Evolutionary conservation across 495 filamentous ascomycete genomes (phyloP).

Genomic region (Aspergillus kassunensis): DNA sequence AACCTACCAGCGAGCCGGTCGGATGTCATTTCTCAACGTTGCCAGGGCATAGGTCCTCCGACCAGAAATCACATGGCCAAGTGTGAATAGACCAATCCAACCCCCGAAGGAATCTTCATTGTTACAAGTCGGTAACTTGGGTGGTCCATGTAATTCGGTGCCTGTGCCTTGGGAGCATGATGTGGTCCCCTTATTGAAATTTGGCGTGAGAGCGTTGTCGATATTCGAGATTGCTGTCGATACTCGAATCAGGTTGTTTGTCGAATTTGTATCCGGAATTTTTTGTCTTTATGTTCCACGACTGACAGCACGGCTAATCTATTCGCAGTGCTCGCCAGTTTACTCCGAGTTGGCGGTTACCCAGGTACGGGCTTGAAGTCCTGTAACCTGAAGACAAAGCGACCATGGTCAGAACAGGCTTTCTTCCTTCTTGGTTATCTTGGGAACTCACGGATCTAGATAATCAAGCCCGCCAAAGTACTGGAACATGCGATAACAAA

Average conservation of each 20-base stretch:
- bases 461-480: slow-evolving; percentile 48
- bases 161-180: slow-evolving; percentile 18
- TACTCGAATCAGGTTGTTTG: neutral
- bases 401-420: neutral
- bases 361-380: slow-evolving; percentile 16
- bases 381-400: slow-evolving; percentile 12
- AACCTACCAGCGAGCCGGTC: slow-evolving; percentile 22
- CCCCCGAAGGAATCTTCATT: slow-evolving; percentile 40
- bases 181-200: neutral
- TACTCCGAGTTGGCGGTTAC: slow-evolving; percentile 4
- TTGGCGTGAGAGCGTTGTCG: neutral
- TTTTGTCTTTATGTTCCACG: neutral
- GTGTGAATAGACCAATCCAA: slow-evolving; percentile 44
- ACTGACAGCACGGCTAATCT: neutral
- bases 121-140: slow-evolving; percentile 44
- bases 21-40: slow-evolving; percentile 14
- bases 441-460: slow-evolving; percentile 39
- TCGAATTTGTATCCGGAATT: neutral
- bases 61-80: slow-evolving; percentile 37
- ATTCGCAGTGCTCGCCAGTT: neutral
- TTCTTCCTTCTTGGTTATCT: neutral
- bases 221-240: no score
- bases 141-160: slow-evolving; percentile 30
- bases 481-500: slow-evolving; percentile 48
- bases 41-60: slow-evolving; percentile 17